Conservation (phyloP, 305 asterid genomes). For the Fraxinus ornus region DNA sequence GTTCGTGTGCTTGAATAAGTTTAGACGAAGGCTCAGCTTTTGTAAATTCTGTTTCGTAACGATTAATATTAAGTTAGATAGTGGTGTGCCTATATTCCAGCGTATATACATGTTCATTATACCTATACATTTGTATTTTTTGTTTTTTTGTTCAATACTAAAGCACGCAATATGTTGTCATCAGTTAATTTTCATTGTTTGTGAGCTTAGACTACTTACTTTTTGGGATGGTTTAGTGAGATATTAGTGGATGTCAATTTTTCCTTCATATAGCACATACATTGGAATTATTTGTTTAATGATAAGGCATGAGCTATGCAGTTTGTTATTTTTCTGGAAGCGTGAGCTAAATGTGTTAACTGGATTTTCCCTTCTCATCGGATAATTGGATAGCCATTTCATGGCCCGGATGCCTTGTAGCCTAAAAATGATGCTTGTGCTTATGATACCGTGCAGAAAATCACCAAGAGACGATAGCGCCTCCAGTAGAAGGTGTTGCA, state of each 20-base stretch:
- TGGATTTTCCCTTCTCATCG: neutral
- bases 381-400: neutral
- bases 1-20: neutral
- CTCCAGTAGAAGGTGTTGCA: conserved; percentile 94
- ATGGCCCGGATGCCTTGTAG: conserved; percentile 3
- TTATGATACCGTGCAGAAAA: conserved; percentile 46
- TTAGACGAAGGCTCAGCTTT: neutral
- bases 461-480: conserved; percentile 56
- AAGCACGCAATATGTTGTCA: neutral
- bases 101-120: neutral
- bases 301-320: neutral
- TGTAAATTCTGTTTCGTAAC: neutral
- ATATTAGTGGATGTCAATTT: neutral
- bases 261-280: neutral
- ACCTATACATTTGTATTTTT: neutral
- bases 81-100: neutral
- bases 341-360: neutral
- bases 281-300: neutral
- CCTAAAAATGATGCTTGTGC: neutral
- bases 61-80: neutral
- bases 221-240: neutral
- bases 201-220: neutral
- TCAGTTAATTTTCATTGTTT: neutral
- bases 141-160: neutral
- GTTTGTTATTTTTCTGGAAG: neutral